These are phyloP conservation scores for Backusella parvicylindrica DNA, from an alignment of 192 early-diverging fungal species.

Conservation along the genomic window DNA sequence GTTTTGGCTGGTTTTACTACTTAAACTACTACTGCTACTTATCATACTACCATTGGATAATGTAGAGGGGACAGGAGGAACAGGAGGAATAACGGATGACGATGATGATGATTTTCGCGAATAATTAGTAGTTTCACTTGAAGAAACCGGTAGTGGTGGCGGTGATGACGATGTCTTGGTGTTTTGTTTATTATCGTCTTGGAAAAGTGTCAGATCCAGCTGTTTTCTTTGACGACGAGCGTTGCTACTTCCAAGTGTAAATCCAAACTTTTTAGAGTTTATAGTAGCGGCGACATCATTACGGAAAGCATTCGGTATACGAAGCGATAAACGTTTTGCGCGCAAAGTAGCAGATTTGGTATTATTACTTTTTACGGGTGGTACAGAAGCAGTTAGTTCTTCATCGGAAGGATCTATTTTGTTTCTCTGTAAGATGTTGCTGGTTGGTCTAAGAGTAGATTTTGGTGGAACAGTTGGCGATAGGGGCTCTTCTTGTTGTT, in stretches of 20 bases:
- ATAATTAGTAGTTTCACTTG: not conserved
- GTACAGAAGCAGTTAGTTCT: not conserved
- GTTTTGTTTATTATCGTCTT: not conserved
- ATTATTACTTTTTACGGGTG: not conserved
- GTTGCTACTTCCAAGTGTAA: slow-evolving; percentile 12
- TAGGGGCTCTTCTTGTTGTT: not conserved
- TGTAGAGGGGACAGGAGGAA: not conserved
- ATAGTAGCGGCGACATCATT: not conserved
- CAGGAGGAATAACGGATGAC: not conserved
- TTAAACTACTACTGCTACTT: slow-evolving; percentile 16
- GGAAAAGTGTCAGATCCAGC: slow-evolving; percentile 29
- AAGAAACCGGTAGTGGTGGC: not conserved
- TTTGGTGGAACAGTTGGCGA: slow-evolving; percentile 7
- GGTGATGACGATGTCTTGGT: not conserved
- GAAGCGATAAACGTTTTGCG: slow-evolving; percentile 15
- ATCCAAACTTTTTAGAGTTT: slow-evolving; percentile 12
- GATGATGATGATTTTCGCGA: not conserved
- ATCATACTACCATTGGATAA: slow-evolving; percentile 24
- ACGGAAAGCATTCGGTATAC: slow-evolving; percentile 22
- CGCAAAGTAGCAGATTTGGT: not conserved
- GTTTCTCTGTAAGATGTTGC: slow-evolving; percentile 8
- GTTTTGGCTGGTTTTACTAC: not conserved
- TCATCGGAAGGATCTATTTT: slow-evolving; percentile 16
- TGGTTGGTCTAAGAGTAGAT: slow-evolving; percentile 20
- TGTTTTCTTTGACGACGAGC: slow-evolving; percentile 16